Base-by-base conservation (phyloP, 176 grass and related monocot genomes). In the Poa annua region DNA sequence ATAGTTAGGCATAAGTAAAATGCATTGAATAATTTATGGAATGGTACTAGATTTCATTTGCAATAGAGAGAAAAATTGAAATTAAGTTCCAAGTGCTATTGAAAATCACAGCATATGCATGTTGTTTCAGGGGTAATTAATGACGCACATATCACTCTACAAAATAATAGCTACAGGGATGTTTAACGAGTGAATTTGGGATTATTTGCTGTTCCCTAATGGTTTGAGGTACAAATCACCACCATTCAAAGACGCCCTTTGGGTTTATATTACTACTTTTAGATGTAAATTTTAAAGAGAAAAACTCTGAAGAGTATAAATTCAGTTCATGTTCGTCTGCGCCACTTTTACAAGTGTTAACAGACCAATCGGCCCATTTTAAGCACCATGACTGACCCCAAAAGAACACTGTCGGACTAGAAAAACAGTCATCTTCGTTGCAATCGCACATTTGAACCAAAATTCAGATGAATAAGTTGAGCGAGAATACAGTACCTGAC, bases 401-500 rank as follows among this genome's bases (percentile, higher is more conserved):
- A 50, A 50, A 50, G 48, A 50, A 71, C 50, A 29, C 3, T 66
- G 12, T 32, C 15, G 20, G 32, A 32, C 21, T 56, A 71, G 1
- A 8, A 42, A 63, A 56, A 14, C n/a, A 15, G 7, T 29, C 33
- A 12, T 69, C 7, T 81, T 66, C 51, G n/a, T 48, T 48, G 45
- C 45, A 48, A 48, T 48, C 11, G 44, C 45, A 48, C 45, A 48
- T 32, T 56, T 57, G 35, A n/a, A 57, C 16, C 7, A 48, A 61
- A 85, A 67, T 16, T 68, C 29, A 45, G 63, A 41, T 61, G 7
- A 74, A 39, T 63, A 32, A 71, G 44, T 8, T 49, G 1, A 76
- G 60, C 24, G 8, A 88, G 76, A 85, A 76, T 16, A 44, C 21
- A 71, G 3, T 93, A 95, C 96, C 90, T 95, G 96, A 57, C 96